These are phyloP conservation scores for Tricladium varicosporioides DNA, from an alignment of 2,329 filamentous ascomycete genomes.

Conservation along the genomic window DNA sequence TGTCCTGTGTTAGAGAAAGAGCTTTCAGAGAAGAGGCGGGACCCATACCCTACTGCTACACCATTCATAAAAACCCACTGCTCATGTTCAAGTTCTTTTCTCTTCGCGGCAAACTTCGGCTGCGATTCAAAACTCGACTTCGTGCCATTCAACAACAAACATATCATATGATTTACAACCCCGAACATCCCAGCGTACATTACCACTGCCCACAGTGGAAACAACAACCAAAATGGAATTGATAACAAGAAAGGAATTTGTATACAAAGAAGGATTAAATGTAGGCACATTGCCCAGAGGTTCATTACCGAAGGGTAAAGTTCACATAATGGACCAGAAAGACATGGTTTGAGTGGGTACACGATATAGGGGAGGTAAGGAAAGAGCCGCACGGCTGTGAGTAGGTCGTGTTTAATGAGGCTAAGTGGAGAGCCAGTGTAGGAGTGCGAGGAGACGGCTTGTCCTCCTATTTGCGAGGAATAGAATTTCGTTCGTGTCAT, in stretches of 20 bases:
- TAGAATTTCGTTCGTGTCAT: slow-evolving; percentile 50
- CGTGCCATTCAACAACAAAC: slow-evolving; percentile 50
- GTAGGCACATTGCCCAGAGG: slow-evolving; percentile 54
- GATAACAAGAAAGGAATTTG: slow-evolving; percentile 60
- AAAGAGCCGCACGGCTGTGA: slow-evolving; percentile 35
- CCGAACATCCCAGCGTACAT: slow-evolving; percentile 44
- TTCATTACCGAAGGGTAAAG: slow-evolving; percentile 59
- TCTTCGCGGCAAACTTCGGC: slow-evolving; percentile 49
- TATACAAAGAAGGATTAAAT: slow-evolving; percentile 55
- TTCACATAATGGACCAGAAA: slow-evolving; percentile 59
- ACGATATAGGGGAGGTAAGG: slow-evolving; percentile 55
- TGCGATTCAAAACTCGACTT: slow-evolving; percentile 50
- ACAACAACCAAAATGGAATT: slow-evolving; percentile 49
- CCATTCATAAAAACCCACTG: slow-evolving; percentile 80
- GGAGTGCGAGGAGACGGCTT: slow-evolving; percentile 56
- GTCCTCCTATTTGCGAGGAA: slow-evolving; percentile 56
- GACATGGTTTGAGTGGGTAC: slow-evolving; percentile 52
- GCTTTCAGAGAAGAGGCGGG: slow-evolving; percentile 16
- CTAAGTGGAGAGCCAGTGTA: slow-evolving; percentile 49
- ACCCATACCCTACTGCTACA: slow-evolving; percentile 58
- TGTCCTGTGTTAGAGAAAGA: not conserved
- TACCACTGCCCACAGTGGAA: slow-evolving; percentile 48
- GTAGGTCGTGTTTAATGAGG: slow-evolving; percentile 40
- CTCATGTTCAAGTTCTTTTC: slow-evolving; percentile 53
- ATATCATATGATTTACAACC: slow-evolving; percentile 49